These are phyloP conservation scores for Sarocladiaceae sp. DNA, from an alignment of 2,329 filamentous ascomycete genomes.

Conservation along the genomic window DNA sequence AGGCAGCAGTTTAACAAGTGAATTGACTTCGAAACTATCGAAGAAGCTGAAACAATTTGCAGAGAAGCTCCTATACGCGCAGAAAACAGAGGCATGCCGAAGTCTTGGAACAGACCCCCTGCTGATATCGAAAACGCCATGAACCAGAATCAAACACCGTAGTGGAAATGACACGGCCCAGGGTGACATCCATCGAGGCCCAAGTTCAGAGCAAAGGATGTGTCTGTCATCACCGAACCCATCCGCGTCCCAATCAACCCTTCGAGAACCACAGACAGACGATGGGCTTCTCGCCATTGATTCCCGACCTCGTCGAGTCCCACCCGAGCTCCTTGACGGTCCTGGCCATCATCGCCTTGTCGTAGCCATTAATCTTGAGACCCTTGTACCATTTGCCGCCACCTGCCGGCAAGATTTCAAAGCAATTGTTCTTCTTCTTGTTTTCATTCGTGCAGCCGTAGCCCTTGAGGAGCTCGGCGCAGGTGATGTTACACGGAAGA, in stretches of 20 bases:
- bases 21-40: no score
- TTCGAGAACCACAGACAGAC: conserved; percentile 60
- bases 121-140: no score
- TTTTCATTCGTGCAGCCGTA: conserved; percentile 51
- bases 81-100: no score
- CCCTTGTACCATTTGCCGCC: conserved; percentile 58
- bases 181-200: no score
- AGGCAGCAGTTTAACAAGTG: no score
- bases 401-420: conserved; percentile 51
- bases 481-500: conserved; percentile 47
- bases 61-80: no score
- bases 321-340: conserved; percentile 55
- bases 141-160: no score
- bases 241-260: conserved; percentile 26
- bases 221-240: not conserved
- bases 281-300: conserved; percentile 44
- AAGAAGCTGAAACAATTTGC: no score
- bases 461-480: conserved; percentile 54
- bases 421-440: conserved; percentile 51
- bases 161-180: no score
- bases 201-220: no score
- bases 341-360: conserved; percentile 43
- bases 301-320: conserved; percentile 46
- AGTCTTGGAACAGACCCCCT: no score
- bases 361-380: conserved; percentile 44